A percentile compares a stretch with the other conserved stretches of the same genome.
These are phyloP conservation scores for Thelonectria discophora DNA, from an alignment of 2,329 filamentous ascomycete species.

Conservation along the genomic window DNA sequence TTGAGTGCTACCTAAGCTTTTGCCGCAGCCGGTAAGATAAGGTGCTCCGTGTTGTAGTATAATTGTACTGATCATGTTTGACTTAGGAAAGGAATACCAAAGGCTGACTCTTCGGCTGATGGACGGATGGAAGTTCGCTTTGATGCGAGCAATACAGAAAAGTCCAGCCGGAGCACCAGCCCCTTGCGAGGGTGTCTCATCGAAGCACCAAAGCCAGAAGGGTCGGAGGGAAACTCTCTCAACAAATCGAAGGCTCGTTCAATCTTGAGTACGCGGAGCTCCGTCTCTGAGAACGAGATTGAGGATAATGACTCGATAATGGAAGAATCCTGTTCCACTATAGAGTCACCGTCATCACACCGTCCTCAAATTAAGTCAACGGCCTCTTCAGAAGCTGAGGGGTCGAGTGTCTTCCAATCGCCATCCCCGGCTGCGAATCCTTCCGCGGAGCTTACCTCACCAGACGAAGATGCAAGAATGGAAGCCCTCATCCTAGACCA, in stretches of 20 bases:
- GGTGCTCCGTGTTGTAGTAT: neutral
- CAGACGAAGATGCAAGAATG: neutral
- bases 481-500: neutral
- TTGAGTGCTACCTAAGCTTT: neutral
- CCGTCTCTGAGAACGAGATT: too few species aligned
- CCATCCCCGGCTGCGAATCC: neutral
- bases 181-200: neutral
- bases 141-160: neutral
- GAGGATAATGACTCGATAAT: too few species aligned
- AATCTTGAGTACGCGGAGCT: too few species aligned
- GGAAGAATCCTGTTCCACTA: too few species aligned
- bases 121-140: neutral
- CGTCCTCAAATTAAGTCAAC: too few species aligned
- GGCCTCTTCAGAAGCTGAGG: neutral
- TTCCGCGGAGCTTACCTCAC: too few species aligned
- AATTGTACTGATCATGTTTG: neutral
- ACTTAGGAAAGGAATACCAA: neutral
- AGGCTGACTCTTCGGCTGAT: neutral
- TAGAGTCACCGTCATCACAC: too few species aligned
- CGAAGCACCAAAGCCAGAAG: neutral
- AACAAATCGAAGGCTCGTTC: too few species aligned
- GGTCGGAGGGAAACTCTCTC: too few species aligned
- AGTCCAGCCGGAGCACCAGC: neutral
- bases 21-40: neutral
- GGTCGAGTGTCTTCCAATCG: neutral